phyloP scores from a whole-genome alignment of 306 rosid genomes.

The Vachellia pachyceras region DNA sequence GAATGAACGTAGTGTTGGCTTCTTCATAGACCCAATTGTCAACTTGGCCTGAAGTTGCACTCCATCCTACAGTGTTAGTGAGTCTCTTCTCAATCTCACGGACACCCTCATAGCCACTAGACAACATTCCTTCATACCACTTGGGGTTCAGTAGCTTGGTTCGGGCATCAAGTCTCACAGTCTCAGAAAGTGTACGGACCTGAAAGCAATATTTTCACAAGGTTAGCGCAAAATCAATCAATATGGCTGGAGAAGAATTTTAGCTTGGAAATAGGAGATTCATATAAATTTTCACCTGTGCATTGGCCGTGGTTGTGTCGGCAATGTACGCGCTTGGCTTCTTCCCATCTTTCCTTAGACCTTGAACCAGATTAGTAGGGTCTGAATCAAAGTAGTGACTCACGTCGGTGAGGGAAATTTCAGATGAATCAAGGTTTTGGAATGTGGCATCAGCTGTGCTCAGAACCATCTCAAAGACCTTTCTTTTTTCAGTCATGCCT shows the following conservation, averaged over 20 bases:
- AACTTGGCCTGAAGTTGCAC: slow-evolving; percentile 99
- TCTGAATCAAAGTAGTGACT: slow-evolving; percentile 99
- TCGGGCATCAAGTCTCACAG: slow-evolving; percentile 94
- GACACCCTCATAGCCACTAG: slow-evolving; percentile 93
- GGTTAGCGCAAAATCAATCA: neutral
- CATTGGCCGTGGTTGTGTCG: slow-evolving; percentile 98
- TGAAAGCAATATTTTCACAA: slow-evolving; percentile 44
- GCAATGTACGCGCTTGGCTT: slow-evolving; percentile 97
- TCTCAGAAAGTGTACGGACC: slow-evolving; percentile 97
- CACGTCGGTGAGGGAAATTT: slow-evolving; percentile 96
- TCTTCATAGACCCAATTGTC: slow-evolving; percentile 99
- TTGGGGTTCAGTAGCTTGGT: slow-evolving; percentile 95
- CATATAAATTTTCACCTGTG: slow-evolving; percentile 65
- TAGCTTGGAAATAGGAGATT: slow-evolving; percentile 25
- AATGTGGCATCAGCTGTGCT: slow-evolving; percentile 99
- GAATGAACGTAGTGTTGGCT: slow-evolving; percentile 93
- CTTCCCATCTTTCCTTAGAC: slow-evolving; percentile 95
- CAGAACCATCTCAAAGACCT: slow-evolving; percentile 97
- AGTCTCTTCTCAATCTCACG: slow-evolving; percentile 97
- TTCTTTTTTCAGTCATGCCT: slow-evolving; percentile 90
- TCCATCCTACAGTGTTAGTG: slow-evolving; percentile 97
- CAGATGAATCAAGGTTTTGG: slow-evolving; percentile 97
- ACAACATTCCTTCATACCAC: slow-evolving; percentile 99
- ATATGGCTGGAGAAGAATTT: neutral
- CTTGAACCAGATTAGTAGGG: slow-evolving; percentile 95